Percentiles rank a stretch among this genome's conserved stretches.
phyloP scores from a whole-genome alignment of 1,284 basidiomycete species.

The Laetiporus sulphureus region DNA sequence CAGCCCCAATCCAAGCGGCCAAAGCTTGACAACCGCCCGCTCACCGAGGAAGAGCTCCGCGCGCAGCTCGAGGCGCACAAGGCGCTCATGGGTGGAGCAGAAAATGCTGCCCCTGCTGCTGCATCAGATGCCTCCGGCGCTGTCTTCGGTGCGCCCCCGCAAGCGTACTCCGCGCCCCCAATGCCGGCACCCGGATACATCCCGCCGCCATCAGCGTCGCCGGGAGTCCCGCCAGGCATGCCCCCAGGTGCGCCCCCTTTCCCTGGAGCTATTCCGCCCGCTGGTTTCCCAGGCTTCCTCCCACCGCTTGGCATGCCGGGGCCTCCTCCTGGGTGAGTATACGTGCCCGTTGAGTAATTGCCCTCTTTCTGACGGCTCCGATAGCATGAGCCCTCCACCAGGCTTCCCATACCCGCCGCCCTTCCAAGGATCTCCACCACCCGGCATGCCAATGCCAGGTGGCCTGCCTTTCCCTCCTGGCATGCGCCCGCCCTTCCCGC shows the following conservation, averaged over 20 bases:
- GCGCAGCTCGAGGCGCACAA: conserved; percentile 88
- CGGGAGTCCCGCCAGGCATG: conserved; percentile 18
- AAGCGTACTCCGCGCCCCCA: conserved; percentile 56
- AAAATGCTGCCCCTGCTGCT: conserved; percentile 31
- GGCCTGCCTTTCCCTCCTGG: conserved; percentile 34
- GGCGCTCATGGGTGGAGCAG: conserved; percentile 76
- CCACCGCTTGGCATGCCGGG: conserved; percentile 28
- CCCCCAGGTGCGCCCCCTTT: conserved; percentile 30
- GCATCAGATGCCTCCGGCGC: conserved; percentile 37
- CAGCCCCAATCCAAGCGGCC: conserved; percentile 77
- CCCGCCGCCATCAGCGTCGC: conserved; percentile 24
- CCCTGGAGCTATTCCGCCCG: conserved; percentile 36
- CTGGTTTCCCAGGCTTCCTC: conserved; percentile 31
- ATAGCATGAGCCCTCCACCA: conserved; percentile 33
- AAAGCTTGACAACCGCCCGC: conserved; percentile 75
- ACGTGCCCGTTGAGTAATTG: too few species aligned
- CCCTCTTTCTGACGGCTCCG: too few species aligned
- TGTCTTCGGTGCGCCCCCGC: conserved; percentile 64
- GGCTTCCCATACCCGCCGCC: conserved; percentile 34
- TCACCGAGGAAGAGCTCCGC: conserved; percentile 80
- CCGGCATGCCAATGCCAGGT: conserved; percentile 28
- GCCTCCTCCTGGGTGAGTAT: conserved; percentile 38
- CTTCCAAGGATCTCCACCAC: conserved; percentile 29
- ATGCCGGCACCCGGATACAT: conserved; percentile 32
- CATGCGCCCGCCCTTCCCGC: conserved; percentile 32